Evolutionary conservation across 2,329 filamentous ascomycete species (phyloP), one percentile per base, ranked within the genome.

Genomic region (Exophiala viscosa): DNA sequence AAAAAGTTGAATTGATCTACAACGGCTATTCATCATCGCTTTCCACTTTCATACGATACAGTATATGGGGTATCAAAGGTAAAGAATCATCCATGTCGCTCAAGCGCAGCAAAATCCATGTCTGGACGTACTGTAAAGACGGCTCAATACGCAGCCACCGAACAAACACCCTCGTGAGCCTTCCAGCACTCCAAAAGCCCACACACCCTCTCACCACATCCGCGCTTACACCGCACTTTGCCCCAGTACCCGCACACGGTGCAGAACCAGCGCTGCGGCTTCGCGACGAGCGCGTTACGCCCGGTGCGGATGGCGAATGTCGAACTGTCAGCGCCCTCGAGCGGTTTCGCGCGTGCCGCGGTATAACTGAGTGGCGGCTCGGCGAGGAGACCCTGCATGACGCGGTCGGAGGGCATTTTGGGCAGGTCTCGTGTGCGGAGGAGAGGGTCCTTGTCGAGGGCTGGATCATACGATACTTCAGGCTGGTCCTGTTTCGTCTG

Each of bases 221-320:
- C 75, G 17, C 43, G 34, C 62, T 69, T 69, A 61, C 75, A 77
- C 59, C 70, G 69, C 28, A 76, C 70, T 59, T 73, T 73, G 0
- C 75, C 75, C 75, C 75, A 77, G 49, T 77, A 77, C 9, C 75
- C 75, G 59, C 75, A 77, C 55, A 77, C 71, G 44, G 68, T 69
- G 58, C 75, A 77, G 55, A 77, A 77, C 43, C 67, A 60, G 31
- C 74, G 65, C 36, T 64, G 63, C 8, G 73, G 66, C 39, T 66
- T 70, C 5, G 62, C 58, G 1, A 63, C 60, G 1, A 61, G 46
- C 1, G 50, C 39, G 32, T 48, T 32, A n/a, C 43, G 49, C 20
- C 47, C 51, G 15, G n/a, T 48, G 11, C 38, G 20, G 40, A 33
- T 32, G 66, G 63, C 14, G 17, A 33, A 20, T 9, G 35, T 14